Evolutionary conservation across 257 asterid species (phyloP).

Genomic region (Haberlea rhodopensis): DNA sequence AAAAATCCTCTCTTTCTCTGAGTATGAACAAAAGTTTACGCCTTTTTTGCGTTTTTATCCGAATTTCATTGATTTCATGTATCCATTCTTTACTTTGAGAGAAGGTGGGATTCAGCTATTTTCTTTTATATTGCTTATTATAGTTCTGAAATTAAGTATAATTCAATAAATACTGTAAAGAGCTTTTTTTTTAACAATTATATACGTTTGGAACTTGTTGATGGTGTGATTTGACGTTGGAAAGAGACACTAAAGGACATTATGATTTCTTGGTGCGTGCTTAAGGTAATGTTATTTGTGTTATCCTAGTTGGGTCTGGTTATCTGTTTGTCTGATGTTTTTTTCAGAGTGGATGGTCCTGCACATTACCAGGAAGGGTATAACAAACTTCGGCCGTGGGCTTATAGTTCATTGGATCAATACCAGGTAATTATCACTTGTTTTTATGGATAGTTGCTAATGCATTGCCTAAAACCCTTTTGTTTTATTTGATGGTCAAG

Average conservation of each 20-base stretch:
- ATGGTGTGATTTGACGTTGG: background rate
- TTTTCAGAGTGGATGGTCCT: slow-evolving; percentile 68
- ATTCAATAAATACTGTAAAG: background rate
- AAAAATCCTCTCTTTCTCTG: slow-evolving; percentile 61
- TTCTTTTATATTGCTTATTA: background rate
- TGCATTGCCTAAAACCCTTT: slow-evolving; percentile 7
- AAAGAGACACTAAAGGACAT: background rate
- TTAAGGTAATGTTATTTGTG: background rate
- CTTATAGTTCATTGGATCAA: slow-evolving; percentile 83
- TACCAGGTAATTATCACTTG: slow-evolving; percentile 59
- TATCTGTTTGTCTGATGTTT: background rate
- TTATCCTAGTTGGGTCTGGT: background rate
- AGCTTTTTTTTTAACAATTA: background rate
- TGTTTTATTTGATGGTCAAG: background rate
- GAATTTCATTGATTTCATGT: background rate
- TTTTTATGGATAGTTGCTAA: background rate
- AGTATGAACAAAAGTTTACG: slow-evolving; percentile 38
- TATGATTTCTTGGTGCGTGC: background rate
- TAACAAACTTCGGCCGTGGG: slow-evolving; percentile 90
- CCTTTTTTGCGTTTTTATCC: background rate
- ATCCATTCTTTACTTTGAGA: background rate
- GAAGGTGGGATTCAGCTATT: background rate
- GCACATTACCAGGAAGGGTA: slow-evolving; percentile 84
- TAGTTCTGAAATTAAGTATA: background rate
- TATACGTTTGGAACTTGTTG: too few species aligned